A percentile compares a stretch with the other conserved stretches of the same genome.
These are phyloP conservation scores for Penicillium brevicompactum DNA, from an alignment of 2,329 filamentous ascomycete genomes.

Conservation along the genomic window DNA sequence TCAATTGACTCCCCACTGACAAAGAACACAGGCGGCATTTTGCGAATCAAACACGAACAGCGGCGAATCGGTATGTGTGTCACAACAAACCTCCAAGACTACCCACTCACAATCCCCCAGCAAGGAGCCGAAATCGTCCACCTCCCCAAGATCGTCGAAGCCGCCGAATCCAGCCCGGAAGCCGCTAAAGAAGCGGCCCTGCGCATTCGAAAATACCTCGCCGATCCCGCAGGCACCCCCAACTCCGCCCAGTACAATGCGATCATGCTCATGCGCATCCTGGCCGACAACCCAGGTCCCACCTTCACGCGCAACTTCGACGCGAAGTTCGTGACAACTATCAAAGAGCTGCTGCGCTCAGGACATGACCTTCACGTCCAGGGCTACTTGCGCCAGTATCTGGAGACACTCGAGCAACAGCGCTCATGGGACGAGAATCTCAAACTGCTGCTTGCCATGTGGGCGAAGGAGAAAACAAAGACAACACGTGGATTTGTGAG, in stretches of 20 bases:
- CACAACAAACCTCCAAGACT: neutral
- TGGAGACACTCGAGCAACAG: constrained; percentile 74
- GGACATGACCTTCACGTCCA: constrained; percentile 74
- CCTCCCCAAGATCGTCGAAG: constrained; percentile 90
- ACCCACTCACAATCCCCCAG: constrained; percentile 15
- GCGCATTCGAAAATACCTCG: constrained; percentile 79
- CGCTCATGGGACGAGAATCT: constrained; percentile 76
- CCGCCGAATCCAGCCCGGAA: constrained; percentile 85
- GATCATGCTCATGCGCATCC: constrained; percentile 90
- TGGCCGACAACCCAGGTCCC: constrained; percentile 85
- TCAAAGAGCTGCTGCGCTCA: constrained; percentile 73
- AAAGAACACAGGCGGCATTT: constrained; percentile 66
- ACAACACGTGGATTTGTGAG: constrained; percentile 49
- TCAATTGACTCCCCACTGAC: constrained; percentile 6
- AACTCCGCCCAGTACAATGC: constrained; percentile 90
- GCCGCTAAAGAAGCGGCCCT: constrained; percentile 81
- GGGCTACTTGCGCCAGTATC: constrained; percentile 83
- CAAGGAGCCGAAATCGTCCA: constrained; percentile 89
- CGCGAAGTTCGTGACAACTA: constrained; percentile 74
- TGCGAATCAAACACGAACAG: constrained; percentile 66
- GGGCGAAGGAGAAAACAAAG: constrained; percentile 80
- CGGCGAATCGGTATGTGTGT: constrained; percentile 51
- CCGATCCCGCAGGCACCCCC: constrained; percentile 65
- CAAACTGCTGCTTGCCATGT: constrained; percentile 75
- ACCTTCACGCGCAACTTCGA: constrained; percentile 92